Evolutionary conservation across 1,139 yeast genomes (phyloP), one percentile per base, ranked within the genome.

Genomic region (Groenewaldozyma sp.): DNA sequence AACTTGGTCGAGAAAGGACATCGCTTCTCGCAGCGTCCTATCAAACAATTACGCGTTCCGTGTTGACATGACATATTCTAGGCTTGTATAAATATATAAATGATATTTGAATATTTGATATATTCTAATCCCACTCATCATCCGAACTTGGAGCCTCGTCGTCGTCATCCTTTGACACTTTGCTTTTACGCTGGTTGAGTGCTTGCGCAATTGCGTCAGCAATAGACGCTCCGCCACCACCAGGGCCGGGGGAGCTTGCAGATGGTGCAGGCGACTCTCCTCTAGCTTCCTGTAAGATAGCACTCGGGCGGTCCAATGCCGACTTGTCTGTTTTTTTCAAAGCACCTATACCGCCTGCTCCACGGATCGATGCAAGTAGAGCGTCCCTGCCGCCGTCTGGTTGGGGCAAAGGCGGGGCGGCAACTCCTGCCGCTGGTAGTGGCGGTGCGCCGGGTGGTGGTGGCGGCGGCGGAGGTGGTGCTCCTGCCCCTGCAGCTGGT

Each of bases 181-280:
- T 86, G 26, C 73, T 76, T 64, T 88, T 88, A 53, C 97, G 73
- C 46, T 77, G 74, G 51, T 71, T 82, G 50, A 88, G 69, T 1
- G 97, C 97, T 22, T 82, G 83, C 3, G 95, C 88, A 41, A 88
- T 67, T 1, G 97, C 97, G 21, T 82, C 83, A 3, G 94, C 88
- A 40, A 88, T 67, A 0, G 95, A 95, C 59, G 83, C 94, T 0
- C 95, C 95, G 39, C 87, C 65, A 35, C 74, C 71, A 1, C 73
- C 78, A 2, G 78, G 78, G 3, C 71, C 70, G 14, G 66, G 59
- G 2, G 65, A 60, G 2, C 66, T 53, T 1, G 65, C 47, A 3
- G 62, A 49, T 3, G 51, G 45, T 18, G 54, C 35, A 6, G 64
- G 61, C 1, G 67, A 54, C 40, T 76, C 83, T 16, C 93, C 93